Conservation (phyloP, 2,329 filamentous ascomycete genomes). For the Beauveria rudraprayagi region DNA sequence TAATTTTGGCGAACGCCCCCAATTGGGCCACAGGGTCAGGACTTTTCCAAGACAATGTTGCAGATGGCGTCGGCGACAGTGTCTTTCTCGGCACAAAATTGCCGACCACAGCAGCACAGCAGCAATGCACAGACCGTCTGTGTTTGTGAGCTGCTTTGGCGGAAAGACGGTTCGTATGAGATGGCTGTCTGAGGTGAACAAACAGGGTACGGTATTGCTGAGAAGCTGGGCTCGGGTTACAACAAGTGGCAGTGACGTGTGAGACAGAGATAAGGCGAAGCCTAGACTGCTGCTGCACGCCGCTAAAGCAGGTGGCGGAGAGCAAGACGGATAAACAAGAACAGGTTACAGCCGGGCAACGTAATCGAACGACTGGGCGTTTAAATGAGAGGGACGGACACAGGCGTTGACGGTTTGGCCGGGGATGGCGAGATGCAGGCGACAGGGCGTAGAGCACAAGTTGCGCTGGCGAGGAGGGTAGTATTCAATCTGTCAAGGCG, state of each 20-base stretch:
- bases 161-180: not conserved
- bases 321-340: not conserved
- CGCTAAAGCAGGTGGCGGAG: not conserved
- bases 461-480: slow-evolving; percentile 4
- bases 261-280: slow-evolving; percentile 10
- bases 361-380: not conserved
- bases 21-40: not conserved
- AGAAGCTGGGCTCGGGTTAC: not conserved
- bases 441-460: not conserved
- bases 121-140: slow-evolving; percentile 4
- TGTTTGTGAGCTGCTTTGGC: not conserved
- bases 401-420: not conserved
- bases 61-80: slow-evolving; percentile 6
- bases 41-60: slow-evolving; percentile 10
- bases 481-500: slow-evolving; percentile 7
- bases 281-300: not conserved
- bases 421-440: not conserved
- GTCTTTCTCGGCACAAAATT: slow-evolving; percentile 9
- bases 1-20: slow-evolving; percentile 1
- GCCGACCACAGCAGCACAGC: slow-evolving; percentile 5
- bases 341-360: not conserved
- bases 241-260: slow-evolving; percentile 1
- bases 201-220: not conserved
- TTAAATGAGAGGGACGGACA: not conserved
- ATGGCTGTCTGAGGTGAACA: not conserved